phyloP scores from a whole-genome alignment of 495 filamentous ascomycete species.

The Penicillium manginii region DNA sequence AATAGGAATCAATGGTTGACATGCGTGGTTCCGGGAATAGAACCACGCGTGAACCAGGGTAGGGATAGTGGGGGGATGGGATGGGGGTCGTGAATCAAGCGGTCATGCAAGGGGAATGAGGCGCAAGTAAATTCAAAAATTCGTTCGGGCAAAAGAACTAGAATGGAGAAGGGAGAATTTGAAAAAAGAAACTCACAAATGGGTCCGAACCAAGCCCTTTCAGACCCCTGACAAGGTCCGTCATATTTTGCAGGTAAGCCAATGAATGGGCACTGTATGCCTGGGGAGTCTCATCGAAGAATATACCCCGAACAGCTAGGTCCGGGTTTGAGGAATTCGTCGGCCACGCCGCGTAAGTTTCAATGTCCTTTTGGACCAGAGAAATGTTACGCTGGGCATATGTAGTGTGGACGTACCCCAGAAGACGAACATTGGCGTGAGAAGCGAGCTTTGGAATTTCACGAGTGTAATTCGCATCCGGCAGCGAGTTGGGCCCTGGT shows the following conservation, averaged over 20 bases:
- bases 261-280: constrained; percentile 38
- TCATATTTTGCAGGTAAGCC: constrained; percentile 43
- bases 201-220: constrained; percentile 41
- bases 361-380: constrained; percentile 47
- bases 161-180: constrained; percentile 10
- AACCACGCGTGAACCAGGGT: constrained; percentile 1
- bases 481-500: constrained; percentile 47
- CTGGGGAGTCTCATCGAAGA: constrained; percentile 53
- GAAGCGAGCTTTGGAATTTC: constrained; percentile 49
- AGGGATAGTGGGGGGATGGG: neutral
- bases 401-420: constrained; percentile 59
- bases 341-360: constrained; percentile 53
- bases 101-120: constrained; percentile 11
- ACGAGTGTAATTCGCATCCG: constrained; percentile 55
- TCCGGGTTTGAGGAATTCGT: constrained; percentile 35
- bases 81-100: neutral
- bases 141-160: neutral
- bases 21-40: constrained; percentile 6
- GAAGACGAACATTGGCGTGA: constrained; percentile 51
- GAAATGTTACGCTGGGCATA: constrained; percentile 50
- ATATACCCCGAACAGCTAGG: constrained; percentile 49
- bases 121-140: constrained; percentile 6
- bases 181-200: constrained; percentile 38
- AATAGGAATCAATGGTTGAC: constrained; percentile 6
- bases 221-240: constrained; percentile 36